Conservation (phyloP, 1,139 yeast genomes). For the Pichia sp. region DNA sequence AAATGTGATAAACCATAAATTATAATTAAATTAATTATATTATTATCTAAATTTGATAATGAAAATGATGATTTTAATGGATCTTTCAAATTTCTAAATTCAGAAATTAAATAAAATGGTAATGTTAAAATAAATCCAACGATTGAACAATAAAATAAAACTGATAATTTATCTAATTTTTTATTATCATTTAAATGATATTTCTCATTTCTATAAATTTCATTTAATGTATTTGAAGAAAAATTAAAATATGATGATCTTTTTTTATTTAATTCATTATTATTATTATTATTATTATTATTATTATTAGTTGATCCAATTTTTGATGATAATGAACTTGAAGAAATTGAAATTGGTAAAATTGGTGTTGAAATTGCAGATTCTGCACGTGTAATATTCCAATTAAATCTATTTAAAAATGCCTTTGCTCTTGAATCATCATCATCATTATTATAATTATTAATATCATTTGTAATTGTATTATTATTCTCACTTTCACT, state of each 20-base stretch:
- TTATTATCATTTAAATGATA: conserved; percentile 19
- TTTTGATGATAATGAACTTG: background rate
- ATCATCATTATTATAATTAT: conserved; percentile 13
- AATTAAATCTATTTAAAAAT: conserved; percentile 24
- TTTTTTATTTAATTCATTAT: background rate
- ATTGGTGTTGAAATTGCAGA: conserved; percentile 31
- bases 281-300: no score
- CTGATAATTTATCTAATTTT: conserved; percentile 74
- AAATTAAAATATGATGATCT: conserved; percentile 3
- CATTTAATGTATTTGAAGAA: conserved; percentile 1
- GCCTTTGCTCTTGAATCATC: conserved; percentile 20
- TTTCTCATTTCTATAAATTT: background rate
- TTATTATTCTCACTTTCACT: background rate
- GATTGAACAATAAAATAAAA: conserved; percentile 75
- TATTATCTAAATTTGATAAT: conserved; percentile 34
- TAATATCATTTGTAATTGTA: background rate
- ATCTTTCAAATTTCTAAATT: conserved; percentile 29
- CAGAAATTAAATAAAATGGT: conserved; percentile 70
- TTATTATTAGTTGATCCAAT: background rate
- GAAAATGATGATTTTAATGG: conserved; percentile 20
- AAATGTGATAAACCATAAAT: conserved; percentile 78
- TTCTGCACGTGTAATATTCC: conserved; percentile 27
- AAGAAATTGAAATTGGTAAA: conserved; percentile 25
- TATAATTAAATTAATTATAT: conserved; percentile 35
- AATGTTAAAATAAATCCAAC: conserved; percentile 73